Conservation (phyloP, 805 yeast species). For the Hanseniaspora singularis region DNA sequence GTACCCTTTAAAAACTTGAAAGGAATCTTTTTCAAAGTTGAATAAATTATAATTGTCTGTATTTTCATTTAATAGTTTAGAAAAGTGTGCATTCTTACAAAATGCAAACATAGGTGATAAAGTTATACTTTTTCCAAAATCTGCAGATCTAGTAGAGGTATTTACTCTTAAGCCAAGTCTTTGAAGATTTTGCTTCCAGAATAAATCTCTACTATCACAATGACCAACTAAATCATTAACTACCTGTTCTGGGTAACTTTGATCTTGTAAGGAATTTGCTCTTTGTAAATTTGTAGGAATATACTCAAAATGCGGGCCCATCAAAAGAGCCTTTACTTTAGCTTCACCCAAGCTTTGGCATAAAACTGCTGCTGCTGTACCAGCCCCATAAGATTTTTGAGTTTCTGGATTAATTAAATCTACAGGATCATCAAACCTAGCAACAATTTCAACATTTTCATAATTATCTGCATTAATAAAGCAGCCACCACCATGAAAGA, state of each 20-base stretch:
- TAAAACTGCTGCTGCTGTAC: constrained; percentile 58
- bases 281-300: constrained; percentile 41
- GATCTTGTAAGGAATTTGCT: constrained; percentile 17
- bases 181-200: constrained; percentile 44
- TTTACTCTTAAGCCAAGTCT: constrained; percentile 64
- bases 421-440: constrained; percentile 42
- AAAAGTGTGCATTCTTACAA: not conserved
- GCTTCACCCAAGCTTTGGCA: constrained; percentile 43
- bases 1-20: constrained; percentile 16
- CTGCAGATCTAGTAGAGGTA: constrained; percentile 33
- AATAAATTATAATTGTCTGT: constrained; percentile 30
- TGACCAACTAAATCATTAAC: constrained; percentile 33
- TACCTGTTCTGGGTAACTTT: constrained; percentile 26
- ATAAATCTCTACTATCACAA: constrained; percentile 41
- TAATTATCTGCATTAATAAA: constrained; percentile 63
- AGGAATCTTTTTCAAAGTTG: constrained; percentile 18
- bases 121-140: constrained; percentile 39
- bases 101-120: constrained; percentile 47
- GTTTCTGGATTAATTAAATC: constrained; percentile 30
- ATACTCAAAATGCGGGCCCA: constrained; percentile 89
- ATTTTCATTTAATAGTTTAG: constrained; percentile 16
- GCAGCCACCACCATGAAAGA: constrained; percentile 83
- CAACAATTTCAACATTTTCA: constrained; percentile 57
- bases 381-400: constrained; percentile 22
- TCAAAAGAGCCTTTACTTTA: constrained; percentile 56